phyloP scores from a whole-genome alignment of 2,329 filamentous ascomycete genomes.

The Chaetomium strumarium region DNA sequence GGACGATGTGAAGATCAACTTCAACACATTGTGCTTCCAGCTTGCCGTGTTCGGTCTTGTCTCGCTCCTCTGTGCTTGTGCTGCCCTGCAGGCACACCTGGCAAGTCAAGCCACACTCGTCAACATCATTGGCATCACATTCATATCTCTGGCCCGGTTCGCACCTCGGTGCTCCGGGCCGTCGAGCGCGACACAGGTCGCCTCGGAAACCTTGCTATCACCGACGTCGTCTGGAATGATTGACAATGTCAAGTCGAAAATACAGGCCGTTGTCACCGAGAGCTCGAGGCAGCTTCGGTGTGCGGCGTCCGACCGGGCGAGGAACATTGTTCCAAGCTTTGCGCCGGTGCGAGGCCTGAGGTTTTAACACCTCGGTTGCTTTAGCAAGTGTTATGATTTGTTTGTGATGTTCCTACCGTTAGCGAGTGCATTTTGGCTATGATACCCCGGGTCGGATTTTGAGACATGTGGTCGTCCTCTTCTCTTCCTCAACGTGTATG shows the following conservation, averaged over 20 bases:
- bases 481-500: constrained; percentile 14
- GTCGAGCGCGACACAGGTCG: constrained; percentile 8
- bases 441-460: constrained; percentile 15
- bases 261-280: constrained; percentile 12
- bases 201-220: constrained; percentile 13
- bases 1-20: constrained; percentile 1
- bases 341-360: constrained; percentile 1
- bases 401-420: constrained; percentile 11
- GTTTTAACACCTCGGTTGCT: constrained; percentile 10
- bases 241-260: constrained; percentile 23
- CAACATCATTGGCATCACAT: constrained; percentile 18
- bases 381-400: constrained; percentile 4
- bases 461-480: constrained; percentile 25
- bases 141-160: constrained; percentile 17
- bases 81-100: constrained; percentile 12
- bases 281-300: constrained; percentile 8
- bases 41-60: constrained; percentile 27
- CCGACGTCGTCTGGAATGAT: constrained; percentile 12
- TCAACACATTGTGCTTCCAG: constrained; percentile 13
- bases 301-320: constrained; percentile 9
- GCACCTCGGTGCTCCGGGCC: constrained; percentile 11
- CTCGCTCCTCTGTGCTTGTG: constrained; percentile 21
- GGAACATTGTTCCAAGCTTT: constrained; percentile 3
- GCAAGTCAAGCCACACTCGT: constrained; percentile 14
- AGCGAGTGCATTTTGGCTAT: constrained; percentile 19